Evolutionary conservation across 2,329 filamentous ascomycete genomes (phyloP), one percentile per base, ranked within the genome.

Genomic region (Alternaria triticimaculans): DNA sequence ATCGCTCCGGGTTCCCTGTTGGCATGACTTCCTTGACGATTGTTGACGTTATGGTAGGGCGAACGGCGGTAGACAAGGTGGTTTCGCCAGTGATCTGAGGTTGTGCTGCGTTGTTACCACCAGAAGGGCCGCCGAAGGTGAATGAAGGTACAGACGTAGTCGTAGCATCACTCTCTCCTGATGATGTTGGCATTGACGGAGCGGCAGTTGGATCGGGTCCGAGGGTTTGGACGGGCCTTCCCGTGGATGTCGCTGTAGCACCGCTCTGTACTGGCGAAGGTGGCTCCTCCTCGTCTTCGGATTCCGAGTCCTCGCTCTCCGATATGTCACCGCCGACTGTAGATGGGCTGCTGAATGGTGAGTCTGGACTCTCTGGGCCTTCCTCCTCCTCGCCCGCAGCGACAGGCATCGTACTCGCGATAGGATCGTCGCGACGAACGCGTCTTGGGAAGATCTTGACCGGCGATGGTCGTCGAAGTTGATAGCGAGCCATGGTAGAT

Each of bases 381-480:
- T 66, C 62, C 21, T 62, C 56, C 37, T 64, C 55, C 14, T 58
- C 53, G 41, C 21, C 45, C 28, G 21, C 59, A 18, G 45, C 58
- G 56, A 30, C 56, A 50, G 56, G 64, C 43, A 53, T 44, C 20
- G 48, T 60, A 45, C 66, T 66, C 15, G 66, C 55, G 11, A 66
- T 58, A 25, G 65, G 55, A 25, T 60, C 69, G 64, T 77, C 69
- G 65, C 76, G 66, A 41, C 69, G 70, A 23, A 67, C 37, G 25
- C 18, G 62, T 9, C 61, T 67, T 11, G 66, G 63, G 12, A 58
- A 28, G 18, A 78, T 55, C 28, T 64, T 57, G 8, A 79, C 70
- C 8, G 75, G 73, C 48, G 73, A 60, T 28, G 76, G 77, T 5
- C 76, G 66, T 55, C 68, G 71, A 55, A 72, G 71, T 33, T 72